Base-by-base conservation (phyloP, 805 yeast genomes). In the Teunomyces kruisii region DNA sequence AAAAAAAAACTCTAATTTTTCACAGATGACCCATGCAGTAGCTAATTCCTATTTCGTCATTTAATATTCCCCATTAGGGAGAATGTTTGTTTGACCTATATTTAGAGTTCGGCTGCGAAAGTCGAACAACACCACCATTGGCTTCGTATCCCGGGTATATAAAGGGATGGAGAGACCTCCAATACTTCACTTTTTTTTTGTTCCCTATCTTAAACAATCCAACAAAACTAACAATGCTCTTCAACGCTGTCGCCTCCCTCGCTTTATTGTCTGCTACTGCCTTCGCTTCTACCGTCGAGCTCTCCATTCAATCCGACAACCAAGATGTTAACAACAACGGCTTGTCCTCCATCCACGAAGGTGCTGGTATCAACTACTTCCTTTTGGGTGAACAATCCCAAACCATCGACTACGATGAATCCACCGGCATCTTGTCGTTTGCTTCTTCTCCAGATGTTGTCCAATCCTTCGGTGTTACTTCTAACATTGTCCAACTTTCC, bases 361-460 rank as follows among this genome's bases (percentile, higher is more conserved):
- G 78, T 52, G 79, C 79, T 42, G 79, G 69, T 43, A 55, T 71
- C 46, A 58, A 65, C 60, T 75, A 72, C 57, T 52, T 68, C 29
- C 64, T 68, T 58, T 48, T 67, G 36, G 62, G 62, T 15, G 31
- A 45, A 13, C 45, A 43, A 19, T 55, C 64, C 31, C 53, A 49
- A 24, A 48, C 47, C 9, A 50, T 61, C 27, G 40, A 49, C 38
- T 67, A 61, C 51, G 57, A 58, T 29, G 51, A 48, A 10, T 39
- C 35, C 3, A 28, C 42, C 14, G 9, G 31, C 17, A 12, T 17
- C 17, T 38, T 47, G 29, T n/a, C 32, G 17, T 15, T 12, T 9
- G 12, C 15, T 8, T 9, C 30, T 16, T 12, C 38, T 9, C 24
- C 26, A 28, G n/a, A 28, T 9, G 14, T 40, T 13, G 31, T 9